phyloP scores from a whole-genome alignment of 441 rosid species.

The Erysimum cheiri region DNA sequence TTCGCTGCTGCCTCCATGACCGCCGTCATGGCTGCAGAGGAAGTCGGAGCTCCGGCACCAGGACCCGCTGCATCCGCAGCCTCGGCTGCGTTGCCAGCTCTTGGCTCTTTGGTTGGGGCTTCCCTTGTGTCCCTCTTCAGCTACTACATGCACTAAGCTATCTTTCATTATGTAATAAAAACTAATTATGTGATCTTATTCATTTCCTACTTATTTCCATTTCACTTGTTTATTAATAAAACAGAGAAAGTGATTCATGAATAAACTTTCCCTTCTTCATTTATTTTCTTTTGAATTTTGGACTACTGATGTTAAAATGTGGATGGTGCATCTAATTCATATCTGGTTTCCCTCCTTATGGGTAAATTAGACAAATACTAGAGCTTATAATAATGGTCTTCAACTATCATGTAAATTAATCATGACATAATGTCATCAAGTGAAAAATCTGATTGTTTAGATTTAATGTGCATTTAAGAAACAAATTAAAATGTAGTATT shows the following conservation, averaged over 20 bases:
- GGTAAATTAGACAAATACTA: not conserved
- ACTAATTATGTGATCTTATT: conserved; percentile 46
- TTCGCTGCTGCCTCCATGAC: conserved; percentile 66
- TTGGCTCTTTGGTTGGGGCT: conserved; percentile 73
- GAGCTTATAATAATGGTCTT: not conserved
- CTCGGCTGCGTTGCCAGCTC: conserved; percentile 51
- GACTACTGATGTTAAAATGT: not conserved
- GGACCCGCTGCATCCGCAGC: conserved; percentile 49
- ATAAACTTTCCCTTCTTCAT: conserved; percentile 27
- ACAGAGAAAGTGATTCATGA: conserved; percentile 32
- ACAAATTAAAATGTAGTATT: not conserved
- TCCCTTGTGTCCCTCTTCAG: conserved; percentile 64
- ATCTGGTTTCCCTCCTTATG: conserved; percentile 5
- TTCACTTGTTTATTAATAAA: conserved; percentile 44
- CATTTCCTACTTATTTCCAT: conserved; percentile 39
- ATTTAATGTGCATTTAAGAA: not conserved
- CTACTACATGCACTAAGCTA: conserved; percentile 59
- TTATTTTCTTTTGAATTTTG: not conserved
- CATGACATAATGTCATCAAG: not conserved
- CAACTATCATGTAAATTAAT: not conserved
- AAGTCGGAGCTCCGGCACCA: conserved; percentile 54
- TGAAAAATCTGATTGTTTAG: not conserved
- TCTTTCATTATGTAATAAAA: conserved; percentile 36
- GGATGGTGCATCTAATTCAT: not conserved
- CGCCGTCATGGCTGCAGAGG: conserved; percentile 58